Evolutionary conservation across 805 yeast genomes (phyloP).

Genomic region (Lachancea nothofagi): DNA sequence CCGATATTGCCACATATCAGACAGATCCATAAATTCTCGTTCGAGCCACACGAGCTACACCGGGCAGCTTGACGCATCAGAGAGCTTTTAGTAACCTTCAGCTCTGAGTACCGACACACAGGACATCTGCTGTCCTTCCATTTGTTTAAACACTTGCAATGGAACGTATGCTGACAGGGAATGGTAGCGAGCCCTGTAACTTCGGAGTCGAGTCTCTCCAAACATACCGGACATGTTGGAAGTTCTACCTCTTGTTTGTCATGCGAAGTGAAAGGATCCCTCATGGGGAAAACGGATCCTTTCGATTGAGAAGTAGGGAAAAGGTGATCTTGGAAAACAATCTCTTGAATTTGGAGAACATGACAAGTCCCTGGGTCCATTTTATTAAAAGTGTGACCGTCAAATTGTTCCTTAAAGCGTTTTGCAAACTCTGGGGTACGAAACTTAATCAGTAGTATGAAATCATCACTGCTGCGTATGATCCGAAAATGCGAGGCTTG

Average conservation of each 20-base stretch:
- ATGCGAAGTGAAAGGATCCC: constrained; percentile 61
- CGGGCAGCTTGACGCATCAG: constrained; percentile 30
- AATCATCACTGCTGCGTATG: constrained; percentile 56
- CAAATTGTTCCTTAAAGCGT: constrained; percentile 57
- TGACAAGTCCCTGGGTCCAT: constrained; percentile 88
- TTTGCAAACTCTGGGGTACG: constrained; percentile 48
- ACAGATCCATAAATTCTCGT: constrained; percentile 78
- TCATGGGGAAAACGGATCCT: constrained; percentile 44
- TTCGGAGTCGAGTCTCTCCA: constrained; percentile 79
- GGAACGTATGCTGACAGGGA: constrained; percentile 91
- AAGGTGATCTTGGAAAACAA: constrained; percentile 37
- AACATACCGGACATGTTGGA: constrained; percentile 90
- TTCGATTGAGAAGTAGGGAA: constrained; percentile 14
- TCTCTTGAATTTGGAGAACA: constrained; percentile 61
- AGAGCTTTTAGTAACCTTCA: constrained; percentile 22
- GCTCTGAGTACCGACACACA: constrained; percentile 73
- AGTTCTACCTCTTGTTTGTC: constrained; percentile 45
- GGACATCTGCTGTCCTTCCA: constrained; percentile 93
- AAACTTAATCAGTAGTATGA: constrained; percentile 75
- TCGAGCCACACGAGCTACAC: constrained; percentile 55
- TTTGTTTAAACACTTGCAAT: constrained; percentile 78
- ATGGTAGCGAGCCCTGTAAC: constrained; percentile 79
- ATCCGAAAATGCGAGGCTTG: constrained; percentile 68
- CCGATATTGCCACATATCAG: constrained; percentile 88
- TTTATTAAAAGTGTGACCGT: constrained; percentile 73